Conservation (phyloP, 1,284 basidiomycete genomes). For the Irpex rosettiformis region DNA sequence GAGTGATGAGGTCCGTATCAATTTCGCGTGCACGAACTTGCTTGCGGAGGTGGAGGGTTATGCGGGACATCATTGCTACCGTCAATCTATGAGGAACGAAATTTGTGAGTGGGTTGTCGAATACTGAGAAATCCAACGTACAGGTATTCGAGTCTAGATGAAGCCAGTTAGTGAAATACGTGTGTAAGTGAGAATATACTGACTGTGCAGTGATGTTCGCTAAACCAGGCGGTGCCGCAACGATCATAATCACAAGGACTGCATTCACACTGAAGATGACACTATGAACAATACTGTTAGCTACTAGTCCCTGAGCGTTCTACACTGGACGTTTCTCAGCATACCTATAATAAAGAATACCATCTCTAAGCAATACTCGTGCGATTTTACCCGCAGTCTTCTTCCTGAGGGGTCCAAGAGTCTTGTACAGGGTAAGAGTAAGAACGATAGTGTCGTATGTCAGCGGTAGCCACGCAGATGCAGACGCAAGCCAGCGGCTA, state of each 20-base stretch:
- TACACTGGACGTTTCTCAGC: too few species aligned
- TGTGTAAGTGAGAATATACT: slow-evolving; percentile 17
- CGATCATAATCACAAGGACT: slow-evolving; percentile 50
- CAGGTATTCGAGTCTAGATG: slow-evolving; percentile 44
- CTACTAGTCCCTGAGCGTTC: background rate
- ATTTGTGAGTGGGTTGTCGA: too few species aligned
- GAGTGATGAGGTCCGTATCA: background rate
- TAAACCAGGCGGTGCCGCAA: slow-evolving; percentile 37
- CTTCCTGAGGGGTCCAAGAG: slow-evolving; percentile 36
- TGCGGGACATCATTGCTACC: slow-evolving; percentile 20
- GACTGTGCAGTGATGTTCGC: slow-evolving; percentile 56
- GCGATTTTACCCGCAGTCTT: slow-evolving; percentile 40
- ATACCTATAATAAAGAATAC: slow-evolving; percentile 52
- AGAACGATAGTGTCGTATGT: slow-evolving; percentile 54
- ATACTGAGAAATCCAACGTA: slow-evolving; percentile 25
- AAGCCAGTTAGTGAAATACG: background rate
- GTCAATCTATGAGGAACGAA: slow-evolving; percentile 14
- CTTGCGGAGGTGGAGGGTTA: slow-evolving; percentile 19
- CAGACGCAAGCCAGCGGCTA: slow-evolving; percentile 32
- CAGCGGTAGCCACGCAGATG: slow-evolving; percentile 54
- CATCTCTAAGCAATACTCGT: slow-evolving; percentile 48
- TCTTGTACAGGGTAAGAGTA: slow-evolving; percentile 42
- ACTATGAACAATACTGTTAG: slow-evolving; percentile 24
- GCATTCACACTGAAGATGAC: slow-evolving; percentile 51
- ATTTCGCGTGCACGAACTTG: slow-evolving; percentile 11